Evolutionary conservation across 257 asterid species (phyloP), one percentile per base, ranked within the genome.

Genomic region (Ligustrum vulgare): DNA sequence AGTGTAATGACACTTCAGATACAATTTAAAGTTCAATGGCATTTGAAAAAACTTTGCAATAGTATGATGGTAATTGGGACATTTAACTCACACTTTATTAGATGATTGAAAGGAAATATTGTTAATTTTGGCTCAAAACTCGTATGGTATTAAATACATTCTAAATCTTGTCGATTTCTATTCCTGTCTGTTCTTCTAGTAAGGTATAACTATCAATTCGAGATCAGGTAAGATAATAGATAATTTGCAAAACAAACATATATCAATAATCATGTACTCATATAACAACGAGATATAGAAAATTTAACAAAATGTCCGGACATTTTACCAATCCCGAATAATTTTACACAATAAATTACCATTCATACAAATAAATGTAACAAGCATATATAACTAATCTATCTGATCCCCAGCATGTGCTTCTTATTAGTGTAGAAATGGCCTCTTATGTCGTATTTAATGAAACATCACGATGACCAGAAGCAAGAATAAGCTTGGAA

Each of bases 401-500:
- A 23, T 25, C 35, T 37, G 8, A 39, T 60, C 60, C 60, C 71
- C 45, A 66, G 5, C 5, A 32, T 2, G 32, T 2, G n/a, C 77
- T 72, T 54, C 9, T 51, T 18, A 64, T 51, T 51, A 1, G 54
- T 56, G 69, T 35, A 20, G 22, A 72, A 72, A 25, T 43, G 22
- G 70, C 9, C 47, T 28, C 18, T 3, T 28, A 62, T 47, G 9
- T 6, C 6, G 31, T 65, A 68, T 69, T 75, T 83, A 90, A 70
- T 63, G 85, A 69, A 86, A 82, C 80, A 87, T 76, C 43, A 85
- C 7, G 49, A 86, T 60, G 62, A 89, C 85, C 18, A 69, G 73
- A 32, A 81, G 79, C 76, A 88, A n/a, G 74, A 90, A 36, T 10
- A 90, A 54, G 69, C 85, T 78, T 15, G 91, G 79, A 36, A 87